Base-by-base conservation (phyloP, 1,139 yeast species). In the Yamadazyma membranifaciens region DNA sequence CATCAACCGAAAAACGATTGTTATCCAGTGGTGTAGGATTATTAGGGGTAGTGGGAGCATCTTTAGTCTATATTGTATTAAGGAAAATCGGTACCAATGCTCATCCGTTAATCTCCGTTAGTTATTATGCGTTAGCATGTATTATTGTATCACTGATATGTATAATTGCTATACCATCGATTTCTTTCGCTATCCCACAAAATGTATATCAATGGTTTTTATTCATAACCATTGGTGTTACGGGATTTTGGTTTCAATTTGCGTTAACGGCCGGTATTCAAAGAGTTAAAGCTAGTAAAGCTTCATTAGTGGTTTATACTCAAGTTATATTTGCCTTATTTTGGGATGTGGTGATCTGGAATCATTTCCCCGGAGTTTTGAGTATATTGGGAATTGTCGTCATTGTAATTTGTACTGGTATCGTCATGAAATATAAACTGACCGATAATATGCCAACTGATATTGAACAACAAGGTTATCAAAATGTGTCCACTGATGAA, bases 191-290 rank as follows among this genome's bases (percentile, higher is more conserved):
- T 37, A 49, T 80, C 1, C 96, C 96, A 0, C 71, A 69, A 20
- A 74, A 77, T 20, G 33, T 52, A 2, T 66, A 67, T 49, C 92
- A 87, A 56, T 85, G 95, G 94, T 50, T 65, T 6, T 43, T 85
- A 26, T 75, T 89, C 47, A 42, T 65, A 1, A 59, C 75, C 25
- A 73, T 87, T 47, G 96, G 96, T 2, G 49, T 83, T 10, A 74
- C 86, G 34, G 97, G 97, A 0, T 89, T 89, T 59, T 62, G 82
- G 41, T 85, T 84, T 81, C 96, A 89, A 59, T 81, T 81, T 51
- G 67, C 83, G 25, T 63, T 87, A 41, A 87, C 97, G 0, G 81
- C 88, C 3, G 97, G 96, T 1, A 75, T 89, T 39, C 96, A 87
- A 59, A 67, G 88, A 44, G 96, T 87, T 46, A 73, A 74, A 45